A percentile compares a stretch with the other conserved stretches of the same genome.
Conservation (phyloP, 106 monocot species). For the Dendrobium nobile region DNA sequence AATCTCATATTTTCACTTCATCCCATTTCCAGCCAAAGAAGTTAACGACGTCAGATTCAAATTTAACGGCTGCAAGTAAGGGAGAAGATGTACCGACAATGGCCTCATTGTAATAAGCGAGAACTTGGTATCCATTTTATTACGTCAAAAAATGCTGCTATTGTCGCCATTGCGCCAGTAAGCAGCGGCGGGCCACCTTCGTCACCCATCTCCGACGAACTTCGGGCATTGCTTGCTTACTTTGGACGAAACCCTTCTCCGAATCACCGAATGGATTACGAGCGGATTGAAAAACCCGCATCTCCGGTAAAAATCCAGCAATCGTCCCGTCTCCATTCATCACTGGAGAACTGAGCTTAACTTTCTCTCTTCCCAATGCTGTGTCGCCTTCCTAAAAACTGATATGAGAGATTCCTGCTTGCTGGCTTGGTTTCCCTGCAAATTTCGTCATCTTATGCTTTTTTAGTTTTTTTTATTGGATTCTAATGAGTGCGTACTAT, state of each 20-base stretch:
- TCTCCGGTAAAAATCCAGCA: constrained; percentile 1
- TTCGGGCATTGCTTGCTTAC: background rate
- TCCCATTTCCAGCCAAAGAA: too few species aligned
- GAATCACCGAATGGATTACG: constrained; percentile 31
- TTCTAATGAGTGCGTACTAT: background rate
- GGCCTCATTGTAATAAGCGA: background rate
- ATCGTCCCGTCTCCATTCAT: background rate
- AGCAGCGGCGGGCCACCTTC: background rate
- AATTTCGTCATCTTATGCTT: background rate
- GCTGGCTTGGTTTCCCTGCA: background rate
- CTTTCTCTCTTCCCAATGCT: constrained; percentile 14
- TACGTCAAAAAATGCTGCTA: background rate
- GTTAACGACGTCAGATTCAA: too few species aligned
- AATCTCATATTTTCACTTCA: too few species aligned
- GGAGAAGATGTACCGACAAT: background rate
- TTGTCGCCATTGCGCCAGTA: background rate
- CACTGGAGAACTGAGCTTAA: background rate
- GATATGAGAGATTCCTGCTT: background rate
- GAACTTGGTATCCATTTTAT: background rate
- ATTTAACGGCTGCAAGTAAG: too few species aligned
- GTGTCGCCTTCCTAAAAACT: background rate
- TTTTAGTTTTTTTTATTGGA: background rate
- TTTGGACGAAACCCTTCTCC: background rate
- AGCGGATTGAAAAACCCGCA: constrained; percentile 34
- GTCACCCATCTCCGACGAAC: background rate